These are phyloP conservation scores for Circinella umbellata DNA, from an alignment of 371 early-diverging fungal species.

Conservation along the genomic window DNA sequence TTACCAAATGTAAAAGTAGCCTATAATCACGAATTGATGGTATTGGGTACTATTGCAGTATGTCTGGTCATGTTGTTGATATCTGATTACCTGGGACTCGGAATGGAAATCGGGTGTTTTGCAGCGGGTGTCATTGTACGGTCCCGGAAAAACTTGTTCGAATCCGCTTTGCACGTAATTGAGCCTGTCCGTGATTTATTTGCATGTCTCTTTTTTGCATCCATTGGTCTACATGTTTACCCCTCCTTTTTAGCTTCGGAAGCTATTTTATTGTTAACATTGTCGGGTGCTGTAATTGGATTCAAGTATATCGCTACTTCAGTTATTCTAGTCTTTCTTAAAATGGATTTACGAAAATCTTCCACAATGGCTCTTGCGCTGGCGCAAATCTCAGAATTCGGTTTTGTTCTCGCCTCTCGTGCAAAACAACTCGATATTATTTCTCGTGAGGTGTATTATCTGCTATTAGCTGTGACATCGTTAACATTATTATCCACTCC, in stretches of 20 bases:
- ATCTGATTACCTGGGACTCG: slow-evolving; percentile 50
- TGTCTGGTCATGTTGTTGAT: slow-evolving; percentile 54
- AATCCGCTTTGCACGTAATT: slow-evolving; percentile 43
- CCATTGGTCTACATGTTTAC: slow-evolving; percentile 70
- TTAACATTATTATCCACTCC: slow-evolving; percentile 61
- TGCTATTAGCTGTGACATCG: slow-evolving; percentile 59
- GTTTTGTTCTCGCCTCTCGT: slow-evolving; percentile 63
- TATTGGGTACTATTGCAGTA: slow-evolving; percentile 57
- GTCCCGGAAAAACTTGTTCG: slow-evolving; percentile 45
- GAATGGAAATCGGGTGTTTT: slow-evolving; percentile 68
- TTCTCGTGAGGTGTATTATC: slow-evolving; percentile 62
- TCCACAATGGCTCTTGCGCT: slow-evolving; percentile 60
- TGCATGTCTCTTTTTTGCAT: slow-evolving; percentile 67
- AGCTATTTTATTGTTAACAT: slow-evolving; percentile 48
- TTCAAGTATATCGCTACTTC: slow-evolving; percentile 57
- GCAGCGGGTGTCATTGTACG: slow-evolving; percentile 65
- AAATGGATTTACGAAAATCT: slow-evolving; percentile 41
- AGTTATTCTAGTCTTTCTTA: slow-evolving; percentile 41
- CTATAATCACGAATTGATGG: slow-evolving; percentile 49
- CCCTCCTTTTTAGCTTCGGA: slow-evolving; percentile 63
- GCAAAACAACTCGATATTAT: slow-evolving; percentile 62
- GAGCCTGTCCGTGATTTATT: slow-evolving; percentile 66
- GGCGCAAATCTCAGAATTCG: slow-evolving; percentile 68
- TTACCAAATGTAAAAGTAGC: slow-evolving; percentile 32
- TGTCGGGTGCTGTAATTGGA: slow-evolving; percentile 54